A percentile compares a stretch with the other conserved stretches of the same genome.
Conservation (phyloP, 192 early-diverging fungal genomes). For the Linnemannia schmuckeri region DNA sequence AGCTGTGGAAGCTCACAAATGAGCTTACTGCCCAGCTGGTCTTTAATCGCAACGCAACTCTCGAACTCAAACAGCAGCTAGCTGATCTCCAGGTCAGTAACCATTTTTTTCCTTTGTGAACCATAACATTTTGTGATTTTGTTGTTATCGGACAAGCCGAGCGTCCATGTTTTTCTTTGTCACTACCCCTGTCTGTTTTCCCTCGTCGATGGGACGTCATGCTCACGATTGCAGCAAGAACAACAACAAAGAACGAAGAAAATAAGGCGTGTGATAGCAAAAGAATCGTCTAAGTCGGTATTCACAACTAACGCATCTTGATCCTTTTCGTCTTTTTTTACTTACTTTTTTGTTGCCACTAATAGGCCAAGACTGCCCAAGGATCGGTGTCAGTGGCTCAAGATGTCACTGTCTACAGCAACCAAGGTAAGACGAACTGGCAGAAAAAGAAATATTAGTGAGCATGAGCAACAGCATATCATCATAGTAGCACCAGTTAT, state of each 20-base stretch:
- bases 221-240: neutral
- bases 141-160: neutral
- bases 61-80: constrained; percentile 54
- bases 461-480: too few relatives aligned
- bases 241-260: neutral
- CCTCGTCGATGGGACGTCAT: neutral
- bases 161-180: neutral
- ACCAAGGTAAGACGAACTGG: constrained; percentile 3
- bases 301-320: neutral
- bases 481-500: neutral
- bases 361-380: constrained; percentile 43
- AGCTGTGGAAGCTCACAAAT: constrained; percentile 62
- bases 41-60: constrained; percentile 56
- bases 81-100: constrained; percentile 56
- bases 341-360: neutral
- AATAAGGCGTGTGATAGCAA: constrained; percentile 4
- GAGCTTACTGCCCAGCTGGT: constrained; percentile 61
- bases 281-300: neutral
- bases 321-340: neutral
- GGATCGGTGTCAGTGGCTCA: constrained; percentile 7
- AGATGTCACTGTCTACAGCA: constrained; percentile 3
- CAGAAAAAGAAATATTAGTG: neutral
- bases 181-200: neutral
- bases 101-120: neutral
- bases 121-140: neutral